Evolutionary conservation across 1,284 basidiomycete species (phyloP).

Genomic region (Singerocomus rubriflavus): DNA sequence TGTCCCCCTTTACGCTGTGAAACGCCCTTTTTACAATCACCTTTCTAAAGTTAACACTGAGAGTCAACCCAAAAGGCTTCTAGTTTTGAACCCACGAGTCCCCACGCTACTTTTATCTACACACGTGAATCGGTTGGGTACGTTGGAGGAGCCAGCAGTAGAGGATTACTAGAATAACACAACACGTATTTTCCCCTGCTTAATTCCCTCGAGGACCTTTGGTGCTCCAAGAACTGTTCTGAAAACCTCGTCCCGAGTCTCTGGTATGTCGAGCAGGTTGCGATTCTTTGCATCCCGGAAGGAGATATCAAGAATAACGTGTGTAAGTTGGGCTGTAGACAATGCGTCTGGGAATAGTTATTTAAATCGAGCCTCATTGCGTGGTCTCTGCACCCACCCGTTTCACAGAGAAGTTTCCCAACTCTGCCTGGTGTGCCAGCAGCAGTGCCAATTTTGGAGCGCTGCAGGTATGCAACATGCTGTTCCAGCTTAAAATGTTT

Average conservation of each 20-base stretch:
- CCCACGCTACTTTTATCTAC: constrained; percentile 19
- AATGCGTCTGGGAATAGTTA: constrained; percentile 54
- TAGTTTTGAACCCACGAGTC: constrained; percentile 58
- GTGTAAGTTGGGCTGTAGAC: constrained; percentile 67
- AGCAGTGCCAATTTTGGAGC: constrained; percentile 73
- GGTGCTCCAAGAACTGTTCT: constrained; percentile 63
- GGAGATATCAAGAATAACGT: constrained; percentile 75
- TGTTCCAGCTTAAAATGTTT: constrained; percentile 83
- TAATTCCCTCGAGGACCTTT: constrained; percentile 58
- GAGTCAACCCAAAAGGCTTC: constrained; percentile 89
- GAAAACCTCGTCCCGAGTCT: constrained; percentile 80
- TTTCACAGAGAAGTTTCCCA: constrained; percentile 74
- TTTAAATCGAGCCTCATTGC: constrained; percentile 3
- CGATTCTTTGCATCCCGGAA: constrained; percentile 73
- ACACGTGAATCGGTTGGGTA: neutral
- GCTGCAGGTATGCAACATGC: constrained; percentile 71
- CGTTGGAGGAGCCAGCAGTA: neutral
- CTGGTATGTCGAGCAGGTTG: constrained; percentile 73
- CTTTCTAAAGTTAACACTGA: constrained; percentile 63
- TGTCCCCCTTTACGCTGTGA: constrained; percentile 31
- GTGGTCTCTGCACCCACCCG: constrained; percentile 47
- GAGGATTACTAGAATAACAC: constrained; percentile 58
- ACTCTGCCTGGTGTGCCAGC: constrained; percentile 81
- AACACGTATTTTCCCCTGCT: constrained; percentile 68
- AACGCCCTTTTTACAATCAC: constrained; percentile 14